Base-by-base conservation (phyloP, 2,329 filamentous ascomycete genomes). In the Aspergillus texensis region DNA sequence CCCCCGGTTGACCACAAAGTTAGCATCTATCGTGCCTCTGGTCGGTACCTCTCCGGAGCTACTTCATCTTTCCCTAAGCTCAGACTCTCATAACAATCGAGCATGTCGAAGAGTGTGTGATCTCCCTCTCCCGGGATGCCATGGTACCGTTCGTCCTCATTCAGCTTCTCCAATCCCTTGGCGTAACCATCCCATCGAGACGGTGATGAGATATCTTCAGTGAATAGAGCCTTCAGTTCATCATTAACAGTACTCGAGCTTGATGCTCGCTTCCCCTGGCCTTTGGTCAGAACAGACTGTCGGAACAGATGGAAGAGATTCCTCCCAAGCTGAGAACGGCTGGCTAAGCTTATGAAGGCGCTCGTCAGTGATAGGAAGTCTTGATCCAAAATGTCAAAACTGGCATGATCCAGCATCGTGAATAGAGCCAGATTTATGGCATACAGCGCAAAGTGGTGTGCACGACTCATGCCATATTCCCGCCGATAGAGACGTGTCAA, bases 371-470 rank as follows among this genome's bases (percentile, higher is more conserved):
- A 71, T 1, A 79, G 65, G 43, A 78, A 79, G 45, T 78, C 75
- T 4, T 63, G 57, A 46, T 79, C 76, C 0, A 77, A 61, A 1
- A 78, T 71, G 53, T 78, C 72, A 59, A 77, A 78, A 0, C 63
- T 43, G 9, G 64, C 62, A 2, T 68, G 64, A 11, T 76, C 72
- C 2, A 78, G 62, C 66, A 79, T 63, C 0, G 73, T 71, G 50
- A 78, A 79, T 0, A 79, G 63, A 2, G 77, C 77, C 9, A 79
- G 67, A 26, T 77, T 79, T 55, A 79, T 74, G 0, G 77, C 75
- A 57, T 78, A 79, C 62, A 79, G 68, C 14, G 76, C 73, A 52
- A 78, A 79, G 24, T 74, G 70, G 59, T 79, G 77, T 6, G 74
- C 75, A 4, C 75, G 72, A 36, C 65, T 73, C 60, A 79, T 66